These are phyloP conservation scores for Aspergillus fructus DNA, from an alignment of 2,329 filamentous ascomycete genomes.

Conservation along the genomic window DNA sequence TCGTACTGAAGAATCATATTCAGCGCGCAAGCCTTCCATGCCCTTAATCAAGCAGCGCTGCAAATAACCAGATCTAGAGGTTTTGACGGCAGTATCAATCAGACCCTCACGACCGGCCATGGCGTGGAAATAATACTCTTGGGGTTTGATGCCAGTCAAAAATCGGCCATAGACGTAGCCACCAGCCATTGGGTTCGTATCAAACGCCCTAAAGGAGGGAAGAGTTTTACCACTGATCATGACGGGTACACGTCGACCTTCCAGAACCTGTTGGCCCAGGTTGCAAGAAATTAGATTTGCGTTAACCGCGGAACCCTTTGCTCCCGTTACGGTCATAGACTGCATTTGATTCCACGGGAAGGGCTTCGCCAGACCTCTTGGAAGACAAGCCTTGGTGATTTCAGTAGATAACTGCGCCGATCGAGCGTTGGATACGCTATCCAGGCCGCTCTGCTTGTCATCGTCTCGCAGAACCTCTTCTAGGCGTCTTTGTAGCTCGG, in stretches of 20 bases:
- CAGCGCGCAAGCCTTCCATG: conserved; percentile 89
- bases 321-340: conserved; percentile 94
- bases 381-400: conserved; percentile 78
- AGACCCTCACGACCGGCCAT: conserved; percentile 98
- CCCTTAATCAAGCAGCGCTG: conserved; percentile 98
- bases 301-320: conserved; percentile 90
- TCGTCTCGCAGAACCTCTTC: conserved; percentile 92
- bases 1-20: conserved; percentile 91
- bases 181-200: conserved; percentile 83
- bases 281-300: conserved; percentile 98
- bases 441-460: conserved; percentile 84
- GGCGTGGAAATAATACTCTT: conserved; percentile 99
- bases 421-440: conserved; percentile 76
- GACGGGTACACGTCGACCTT: conserved; percentile 88
- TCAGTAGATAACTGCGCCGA: conserved; percentile 70
- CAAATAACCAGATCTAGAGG: conserved; percentile 91
- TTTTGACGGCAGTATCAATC: conserved; percentile 98
- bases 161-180: conserved; percentile 95
- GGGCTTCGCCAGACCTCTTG: conserved; percentile 77
- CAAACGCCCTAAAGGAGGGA: conserved; percentile 89
- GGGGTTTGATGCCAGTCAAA: conserved; percentile 93
- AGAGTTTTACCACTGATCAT: conserved; percentile 98
- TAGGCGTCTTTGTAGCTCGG: conserved; percentile 72
- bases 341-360: conserved; percentile 99
- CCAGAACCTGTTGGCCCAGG: conserved; percentile 91